A percentile compares a stretch with the other conserved stretches of the same genome.
phyloP scores from a whole-genome alignment of 345 rosid species.

The Leavenworthia alabamica region DNA sequence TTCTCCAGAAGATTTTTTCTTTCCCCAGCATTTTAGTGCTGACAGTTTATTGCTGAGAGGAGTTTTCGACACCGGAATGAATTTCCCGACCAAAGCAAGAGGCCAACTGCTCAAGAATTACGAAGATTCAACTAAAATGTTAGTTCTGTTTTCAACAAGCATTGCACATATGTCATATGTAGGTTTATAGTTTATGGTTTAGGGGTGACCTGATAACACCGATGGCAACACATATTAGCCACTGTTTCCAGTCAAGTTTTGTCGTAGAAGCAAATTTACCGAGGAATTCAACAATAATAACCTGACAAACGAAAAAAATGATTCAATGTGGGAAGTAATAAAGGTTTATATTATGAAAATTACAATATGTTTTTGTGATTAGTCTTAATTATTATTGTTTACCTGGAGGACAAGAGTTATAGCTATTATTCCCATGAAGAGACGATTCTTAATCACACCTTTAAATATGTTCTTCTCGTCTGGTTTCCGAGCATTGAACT shows the following conservation, averaged over 20 bases:
- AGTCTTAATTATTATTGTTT: too few relatives aligned
- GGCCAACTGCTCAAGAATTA: slow-evolving; percentile 74
- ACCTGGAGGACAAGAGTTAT: slow-evolving; percentile 87
- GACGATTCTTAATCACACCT: slow-evolving; percentile 63
- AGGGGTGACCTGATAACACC: slow-evolving; percentile 60
- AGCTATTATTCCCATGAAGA: slow-evolving; percentile 70
- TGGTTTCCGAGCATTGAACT: slow-evolving; percentile 92
- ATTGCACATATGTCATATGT: neutral
- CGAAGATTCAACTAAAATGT: neutral
- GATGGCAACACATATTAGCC: slow-evolving; percentile 59
- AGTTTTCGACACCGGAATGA: slow-evolving; percentile 62
- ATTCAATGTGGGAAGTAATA: neutral
- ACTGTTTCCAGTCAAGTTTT: slow-evolving; percentile 65
- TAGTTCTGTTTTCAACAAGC: neutral
- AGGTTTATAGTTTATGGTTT: neutral
- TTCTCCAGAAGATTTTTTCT: slow-evolving; percentile 28
- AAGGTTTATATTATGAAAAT: neutral
- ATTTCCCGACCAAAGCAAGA: slow-evolving; percentile 66
- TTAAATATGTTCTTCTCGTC: slow-evolving; percentile 72
- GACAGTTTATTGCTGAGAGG: slow-evolving; percentile 32
- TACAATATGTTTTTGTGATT: neutral
- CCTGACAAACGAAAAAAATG: slow-evolving; percentile 36
- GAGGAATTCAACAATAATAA: slow-evolving; percentile 65
- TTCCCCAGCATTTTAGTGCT: slow-evolving; percentile 23
- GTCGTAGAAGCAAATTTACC: slow-evolving; percentile 76